Conservation (phyloP, 1,139 yeast genomes). For the Blastobotrys serpentis region DNA sequence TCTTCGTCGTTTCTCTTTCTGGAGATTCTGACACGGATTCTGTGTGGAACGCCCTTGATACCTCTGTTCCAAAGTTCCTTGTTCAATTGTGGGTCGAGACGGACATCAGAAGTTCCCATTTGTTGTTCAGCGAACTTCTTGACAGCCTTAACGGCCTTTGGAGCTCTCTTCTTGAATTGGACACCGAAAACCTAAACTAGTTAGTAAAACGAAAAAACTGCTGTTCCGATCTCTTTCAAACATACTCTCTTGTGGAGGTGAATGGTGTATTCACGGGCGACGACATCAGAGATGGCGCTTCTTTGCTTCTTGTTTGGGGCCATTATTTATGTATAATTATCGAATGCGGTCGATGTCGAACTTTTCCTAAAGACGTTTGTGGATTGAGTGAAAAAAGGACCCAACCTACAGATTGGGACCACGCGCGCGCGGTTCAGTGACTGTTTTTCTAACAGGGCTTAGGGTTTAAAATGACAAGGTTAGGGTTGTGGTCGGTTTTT, state of each 20-base stretch:
- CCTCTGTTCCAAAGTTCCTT: conserved; percentile 99
- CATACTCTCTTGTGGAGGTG: conserved; percentile 99
- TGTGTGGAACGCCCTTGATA: conserved; percentile 97
- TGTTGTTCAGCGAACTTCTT: conserved; percentile 97
- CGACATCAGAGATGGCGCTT: conserved; percentile 99
- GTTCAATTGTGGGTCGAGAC: conserved; percentile 98
- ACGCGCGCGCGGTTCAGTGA: neutral
- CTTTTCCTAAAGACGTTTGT: neutral
- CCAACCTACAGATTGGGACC: conserved; percentile 3
- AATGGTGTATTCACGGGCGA: conserved; percentile 99
- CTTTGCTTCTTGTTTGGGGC: conserved; percentile 46
- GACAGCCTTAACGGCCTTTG: conserved; percentile 99
- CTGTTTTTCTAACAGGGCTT: no score
- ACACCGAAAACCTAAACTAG: conserved; percentile 82
- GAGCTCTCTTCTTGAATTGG: conserved; percentile 99
- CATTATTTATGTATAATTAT: conserved; percentile 8
- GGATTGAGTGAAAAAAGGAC: conserved; percentile 1
- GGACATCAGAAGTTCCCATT: conserved; percentile 99
- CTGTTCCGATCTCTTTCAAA: conserved; percentile 27
- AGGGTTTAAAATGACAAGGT: no score
- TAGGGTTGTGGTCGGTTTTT: no score
- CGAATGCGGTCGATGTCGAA: conserved; percentile 10
- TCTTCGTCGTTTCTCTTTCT: conserved; percentile 99
- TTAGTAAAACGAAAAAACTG: conserved; percentile 13
- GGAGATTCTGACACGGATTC: conserved; percentile 98